Base-by-base conservation (phyloP, 345 rosid species). In the Zanthoxylum bungeanum region DNA sequence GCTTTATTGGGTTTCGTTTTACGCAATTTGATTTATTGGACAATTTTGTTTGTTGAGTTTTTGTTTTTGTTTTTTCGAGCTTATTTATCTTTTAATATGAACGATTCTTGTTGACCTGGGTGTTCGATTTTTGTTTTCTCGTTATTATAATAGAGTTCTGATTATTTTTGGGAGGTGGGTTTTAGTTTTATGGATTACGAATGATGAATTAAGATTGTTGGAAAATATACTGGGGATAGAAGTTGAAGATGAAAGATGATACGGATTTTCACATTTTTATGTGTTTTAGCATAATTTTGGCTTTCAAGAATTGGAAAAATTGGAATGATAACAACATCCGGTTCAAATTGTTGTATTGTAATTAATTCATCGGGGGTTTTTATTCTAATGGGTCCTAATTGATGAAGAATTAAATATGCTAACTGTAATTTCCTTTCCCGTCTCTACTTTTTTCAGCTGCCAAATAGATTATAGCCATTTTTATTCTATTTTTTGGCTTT, bases 61-160 rank as follows among this genome's bases (percentile, higher is more conserved):
- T n/a, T 21, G 44, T 51, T 40, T 11, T 40, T 59, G 69, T 59
- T n/a, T 40, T 59, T n/a, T 40, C 5, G 7, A 22, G 25, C 30
- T 50, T 70, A 34, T 60, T 30, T 39, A 46, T 55, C 73, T 68
- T 61, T 73, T 69, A 67, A 62, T 69, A 53, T 11, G 40, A 63
- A 61, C 49, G 39, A 64, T 77, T 75, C 0, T 51, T 40, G 30
- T 66, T 33, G 7, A 72, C 50, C 66, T 66, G 44, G 64, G 47
- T 73, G 68, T 66, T 73, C 31, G 44, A 51, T 64, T 68, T 55
- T 50, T 42, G 44, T 47, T 60, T 46, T 31, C 66, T 46, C 63
- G 53, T 36, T 44, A 65, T 62, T 67, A 74, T 77, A 87, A 82
- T 79, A 87, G 83, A 72, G 75, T 81, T 63, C 19, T 31, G 5